Evolutionary conservation across 495 filamentous ascomycete species (phyloP).

Genomic region (Penicillium soppii): DNA sequence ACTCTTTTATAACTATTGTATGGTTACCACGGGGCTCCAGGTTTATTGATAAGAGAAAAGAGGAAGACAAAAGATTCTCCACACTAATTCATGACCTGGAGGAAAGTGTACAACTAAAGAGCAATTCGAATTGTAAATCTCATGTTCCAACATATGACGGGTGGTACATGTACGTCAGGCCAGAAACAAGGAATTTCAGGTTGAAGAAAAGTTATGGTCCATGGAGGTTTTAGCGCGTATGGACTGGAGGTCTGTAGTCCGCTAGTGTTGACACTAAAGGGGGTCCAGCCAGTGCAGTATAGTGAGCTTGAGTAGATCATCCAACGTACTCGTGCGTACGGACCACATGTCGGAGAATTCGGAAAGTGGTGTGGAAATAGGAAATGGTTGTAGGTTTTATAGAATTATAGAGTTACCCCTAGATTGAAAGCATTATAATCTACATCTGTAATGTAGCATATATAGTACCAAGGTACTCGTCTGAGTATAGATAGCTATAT

Average conservation of each 20-base stretch:
- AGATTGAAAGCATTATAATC: no score
- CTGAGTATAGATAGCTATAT: no score
- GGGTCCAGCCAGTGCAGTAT: conserved; percentile 8
- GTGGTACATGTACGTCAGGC: conserved; percentile 17
- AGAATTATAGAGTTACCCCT: neutral
- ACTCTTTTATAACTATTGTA: neutral
- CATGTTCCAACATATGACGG: neutral
- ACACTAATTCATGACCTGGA: no score
- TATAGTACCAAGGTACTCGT: no score
- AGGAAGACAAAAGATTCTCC: no score
- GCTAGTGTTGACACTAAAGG: neutral
- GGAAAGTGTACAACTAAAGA: no score
- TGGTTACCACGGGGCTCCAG: no score
- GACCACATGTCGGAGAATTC: conserved; percentile 22
- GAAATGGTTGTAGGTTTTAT: neutral
- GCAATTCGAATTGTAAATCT: neutral
- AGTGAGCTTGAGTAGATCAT: conserved; percentile 13
- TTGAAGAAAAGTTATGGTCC: conserved; percentile 7
- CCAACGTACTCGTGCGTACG: conserved; percentile 12
- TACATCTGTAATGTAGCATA: no score
- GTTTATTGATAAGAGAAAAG: conserved; percentile 1
- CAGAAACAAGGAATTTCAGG: conserved; percentile 22
- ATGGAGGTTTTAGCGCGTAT: conserved; percentile 4
- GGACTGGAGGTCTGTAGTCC: conserved; percentile 4
- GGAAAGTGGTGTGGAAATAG: neutral